Percentiles rank a stretch among this genome's conserved stretches.
Conservation (phyloP, 129 eudicot genomes). For the Ambrosia trifida region DNA sequence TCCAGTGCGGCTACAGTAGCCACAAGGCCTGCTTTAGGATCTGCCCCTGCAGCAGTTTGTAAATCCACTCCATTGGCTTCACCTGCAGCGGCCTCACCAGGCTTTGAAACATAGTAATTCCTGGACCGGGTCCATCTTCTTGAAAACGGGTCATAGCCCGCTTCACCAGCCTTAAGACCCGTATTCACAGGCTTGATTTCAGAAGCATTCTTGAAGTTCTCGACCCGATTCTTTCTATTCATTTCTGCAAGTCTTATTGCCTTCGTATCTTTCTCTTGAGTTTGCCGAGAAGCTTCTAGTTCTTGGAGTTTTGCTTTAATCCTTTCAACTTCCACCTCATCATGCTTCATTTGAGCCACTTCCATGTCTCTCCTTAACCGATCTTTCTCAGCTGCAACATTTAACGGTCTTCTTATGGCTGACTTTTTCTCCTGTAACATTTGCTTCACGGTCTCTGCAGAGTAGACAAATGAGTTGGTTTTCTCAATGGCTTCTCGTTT, state of each 20-base stretch:
- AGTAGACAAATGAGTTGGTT: constrained; percentile 72
- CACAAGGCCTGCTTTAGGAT: constrained; percentile 45
- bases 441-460: constrained; percentile 91
- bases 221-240: constrained; percentile 87
- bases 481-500: constrained; percentile 80
- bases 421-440: constrained; percentile 94
- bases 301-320: constrained; percentile 72
- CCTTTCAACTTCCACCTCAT: constrained; percentile 68
- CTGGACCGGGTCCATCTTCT: constrained; percentile 96
- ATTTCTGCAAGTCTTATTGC: constrained; percentile 82
- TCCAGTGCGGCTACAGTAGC: constrained; percentile 87
- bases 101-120: constrained; percentile 70
- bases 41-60: constrained; percentile 29
- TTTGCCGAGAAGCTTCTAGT: constrained; percentile 62
- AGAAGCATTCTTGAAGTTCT: constrained; percentile 86
- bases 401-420: constrained; percentile 75
- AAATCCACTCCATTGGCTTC: constrained; percentile 39
- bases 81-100: constrained; percentile 45
- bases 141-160: constrained; percentile 98
- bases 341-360: constrained; percentile 63
- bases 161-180: constrained; percentile 82
- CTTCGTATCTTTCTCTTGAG: constrained; percentile 60
- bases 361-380: constrained; percentile 72
- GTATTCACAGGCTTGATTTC: constrained; percentile 53
- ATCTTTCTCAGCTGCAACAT: constrained; percentile 94